Base-by-base conservation (phyloP, 2,329 filamentous ascomycete species). In the Nigrospora osmanthi region DNA sequence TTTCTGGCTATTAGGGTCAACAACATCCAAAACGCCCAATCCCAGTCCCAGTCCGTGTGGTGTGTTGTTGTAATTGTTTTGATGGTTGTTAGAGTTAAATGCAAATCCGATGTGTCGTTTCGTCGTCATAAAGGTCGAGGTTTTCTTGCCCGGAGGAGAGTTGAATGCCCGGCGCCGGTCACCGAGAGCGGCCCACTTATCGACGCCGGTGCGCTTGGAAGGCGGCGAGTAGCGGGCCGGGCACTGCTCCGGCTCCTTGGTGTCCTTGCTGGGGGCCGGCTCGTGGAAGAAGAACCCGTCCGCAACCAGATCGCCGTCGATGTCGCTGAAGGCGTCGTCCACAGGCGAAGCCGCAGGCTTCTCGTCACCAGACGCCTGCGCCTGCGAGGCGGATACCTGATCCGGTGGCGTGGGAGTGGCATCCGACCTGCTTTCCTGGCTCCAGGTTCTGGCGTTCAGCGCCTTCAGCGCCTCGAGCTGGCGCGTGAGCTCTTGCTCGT, bases 141-240 rank as follows among this genome's bases (percentile, higher is more conserved):
- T 70, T 61, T 73, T 76, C 28, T 69, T 55, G 53, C 76, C 68
- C 49, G 73, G 69, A 39, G 69, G 65, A 39, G 76, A 75, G 30
- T 64, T 70, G 58, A 76, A 79, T 47, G 80, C 87, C 49, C 89
- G 83, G 45, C 91, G 80, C 57, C 86, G 85, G 61, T 95, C 86
- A 50, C 91, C 91, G 40, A 97, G 74, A 12, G 82, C 87, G 19
- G 86, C 81, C 91, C 91, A 97, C 63, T 95, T 95, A 66, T 96
- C 91, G 43, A 87, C 50, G 36, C 59, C 60, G 52, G 56, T 69
- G 45, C 78, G 78, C 69, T 87, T 88, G 17, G 80, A 69, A 28
- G 82, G 76, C 37, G 85, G 78, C n/a, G 81, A 80, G 56, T 84
- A 81, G 46, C 76, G 76, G 46, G 72, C 37, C 23, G 23, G 23